Conservation (phyloP, 2,329 filamentous ascomycete species). For the Zasmidium citrigriseum region DNA sequence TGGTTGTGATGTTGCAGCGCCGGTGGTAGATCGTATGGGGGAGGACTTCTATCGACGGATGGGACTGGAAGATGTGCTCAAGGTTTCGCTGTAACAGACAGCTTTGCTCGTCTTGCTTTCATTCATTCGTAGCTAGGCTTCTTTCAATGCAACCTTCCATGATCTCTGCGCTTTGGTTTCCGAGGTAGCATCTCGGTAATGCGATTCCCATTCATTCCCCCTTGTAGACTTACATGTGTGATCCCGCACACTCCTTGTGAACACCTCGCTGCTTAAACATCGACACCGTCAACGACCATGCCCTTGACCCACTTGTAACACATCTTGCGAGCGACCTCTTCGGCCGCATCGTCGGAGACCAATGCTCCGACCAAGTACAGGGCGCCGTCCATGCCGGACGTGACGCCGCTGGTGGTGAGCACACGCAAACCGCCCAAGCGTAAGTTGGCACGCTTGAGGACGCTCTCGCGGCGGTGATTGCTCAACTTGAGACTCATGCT, state of each 20-base stretch:
- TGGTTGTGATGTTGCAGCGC: constrained; percentile 3
- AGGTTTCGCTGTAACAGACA: constrained; percentile 4
- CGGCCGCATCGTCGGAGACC: constrained; percentile 74
- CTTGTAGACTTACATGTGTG: constrained; percentile 5
- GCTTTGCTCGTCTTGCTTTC: not conserved
- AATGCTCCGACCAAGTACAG: constrained; percentile 83
- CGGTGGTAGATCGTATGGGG: constrained; percentile 9
- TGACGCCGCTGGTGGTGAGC: constrained; percentile 77
- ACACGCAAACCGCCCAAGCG: constrained; percentile 69
- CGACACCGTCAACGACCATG: constrained; percentile 78
- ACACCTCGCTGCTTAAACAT: constrained; percentile 59
- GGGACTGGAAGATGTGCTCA: constrained; percentile 10
- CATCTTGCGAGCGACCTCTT: constrained; percentile 72
- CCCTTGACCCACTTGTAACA: constrained; percentile 88
- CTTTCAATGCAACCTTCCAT: no score
- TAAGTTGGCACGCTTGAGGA: constrained; percentile 75
- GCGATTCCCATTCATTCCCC: not conserved
- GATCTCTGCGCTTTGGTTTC: constrained; percentile 20
- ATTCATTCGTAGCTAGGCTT: constrained; percentile 7
- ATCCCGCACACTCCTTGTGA: not conserved
- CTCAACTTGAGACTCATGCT: constrained; percentile 79
- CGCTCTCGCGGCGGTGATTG: constrained; percentile 74
- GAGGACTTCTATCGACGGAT: constrained; percentile 9
- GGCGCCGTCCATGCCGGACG: constrained; percentile 78
- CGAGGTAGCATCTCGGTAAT: constrained; percentile 26